These are phyloP conservation scores for Pythium biforme DNA, from an alignment of 352 stramenopile genomes.

Conservation along the genomic window DNA sequence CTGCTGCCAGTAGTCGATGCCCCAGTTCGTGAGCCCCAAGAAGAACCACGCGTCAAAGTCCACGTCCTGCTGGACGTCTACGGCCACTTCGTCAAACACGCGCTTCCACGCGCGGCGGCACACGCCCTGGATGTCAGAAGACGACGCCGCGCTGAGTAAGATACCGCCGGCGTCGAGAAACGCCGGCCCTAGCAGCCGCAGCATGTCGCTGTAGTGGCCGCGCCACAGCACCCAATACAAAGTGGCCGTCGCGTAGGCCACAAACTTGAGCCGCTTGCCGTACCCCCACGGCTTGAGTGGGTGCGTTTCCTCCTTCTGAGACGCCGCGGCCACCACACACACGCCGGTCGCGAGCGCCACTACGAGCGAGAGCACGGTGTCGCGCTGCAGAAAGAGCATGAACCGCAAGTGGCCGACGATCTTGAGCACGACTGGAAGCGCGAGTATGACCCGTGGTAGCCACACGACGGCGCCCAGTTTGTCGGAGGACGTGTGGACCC, in stretches of 20 bases:
- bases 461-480: slow-evolving; percentile 63
- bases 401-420: slow-evolving; percentile 73
- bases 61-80: slow-evolving; percentile 58
- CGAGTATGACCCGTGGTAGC: slow-evolving; percentile 44
- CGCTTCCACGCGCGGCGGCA: slow-evolving; percentile 44
- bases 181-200: slow-evolving; percentile 52
- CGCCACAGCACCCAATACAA: slow-evolving; percentile 60
- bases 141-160: slow-evolving; percentile 48
- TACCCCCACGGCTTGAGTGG: slow-evolving; percentile 53
- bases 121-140: slow-evolving; percentile 40
- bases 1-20: slow-evolving; percentile 81
- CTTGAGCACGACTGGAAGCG: slow-evolving; percentile 66
- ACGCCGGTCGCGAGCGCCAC: slow-evolving; percentile 39
- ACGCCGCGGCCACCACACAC: not conserved
- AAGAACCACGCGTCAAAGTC: slow-evolving; percentile 74
- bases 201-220: slow-evolving; percentile 44
- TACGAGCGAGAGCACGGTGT: slow-evolving; percentile 34
- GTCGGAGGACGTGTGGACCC: slow-evolving; percentile 61
- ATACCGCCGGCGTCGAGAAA: slow-evolving; percentile 67
- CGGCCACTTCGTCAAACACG: slow-evolving; percentile 43
- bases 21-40: slow-evolving; percentile 42
- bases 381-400: slow-evolving; percentile 67
- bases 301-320: slow-evolving; percentile 2
- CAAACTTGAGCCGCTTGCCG: slow-evolving; percentile 67
- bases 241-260: slow-evolving; percentile 52